phyloP scores from a whole-genome alignment of 805 yeast genomes.

The Metschnikowia aberdeeniae region DNA sequence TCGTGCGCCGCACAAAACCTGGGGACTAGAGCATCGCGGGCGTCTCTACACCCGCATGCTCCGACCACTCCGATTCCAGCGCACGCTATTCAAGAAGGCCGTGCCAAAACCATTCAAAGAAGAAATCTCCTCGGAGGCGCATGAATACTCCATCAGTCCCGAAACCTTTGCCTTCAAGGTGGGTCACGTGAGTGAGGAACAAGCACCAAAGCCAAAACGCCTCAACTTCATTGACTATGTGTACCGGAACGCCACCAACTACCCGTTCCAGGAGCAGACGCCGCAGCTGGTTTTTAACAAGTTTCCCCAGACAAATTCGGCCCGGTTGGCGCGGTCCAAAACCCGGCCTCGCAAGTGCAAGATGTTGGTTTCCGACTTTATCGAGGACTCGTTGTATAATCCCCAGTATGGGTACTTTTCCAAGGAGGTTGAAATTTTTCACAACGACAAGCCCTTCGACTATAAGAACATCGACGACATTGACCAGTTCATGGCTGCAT shows the following conservation, averaged over 20 bases:
- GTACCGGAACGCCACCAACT: conserved; percentile 38
- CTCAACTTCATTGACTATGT: conserved; percentile 33
- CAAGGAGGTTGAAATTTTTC: conserved; percentile 72
- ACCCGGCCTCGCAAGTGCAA: conserved; percentile 58
- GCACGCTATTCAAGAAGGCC: conserved; percentile 21
- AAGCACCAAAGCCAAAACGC: conserved; percentile 3
- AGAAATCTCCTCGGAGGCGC: conserved; percentile 25
- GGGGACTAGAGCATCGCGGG: conserved; percentile 1
- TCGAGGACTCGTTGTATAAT: conserved; percentile 80
- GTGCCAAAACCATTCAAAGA: conserved; percentile 20
- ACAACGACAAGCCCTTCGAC: conserved; percentile 60
- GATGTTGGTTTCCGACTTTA: conserved; percentile 75
- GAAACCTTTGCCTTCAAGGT: conserved; percentile 44
- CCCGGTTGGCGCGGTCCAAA: conserved; percentile 28
- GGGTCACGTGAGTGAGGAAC: conserved; percentile 11
- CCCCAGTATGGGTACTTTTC: conserved; percentile 81
- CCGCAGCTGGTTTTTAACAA: conserved; percentile 39
- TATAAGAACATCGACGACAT: conserved; percentile 54
- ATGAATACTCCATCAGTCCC: conserved; percentile 43
- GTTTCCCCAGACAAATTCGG: conserved; percentile 32
- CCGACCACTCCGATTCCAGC: conserved; percentile 1
- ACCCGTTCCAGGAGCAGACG: conserved; percentile 34
- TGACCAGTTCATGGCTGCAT: conserved; percentile 65
- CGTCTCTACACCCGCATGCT: background rate
- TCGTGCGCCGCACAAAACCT: conserved; percentile 2